Evolutionary conservation across 768 basidiomycete species (phyloP).

Genomic region (Amanita rubescens): DNA sequence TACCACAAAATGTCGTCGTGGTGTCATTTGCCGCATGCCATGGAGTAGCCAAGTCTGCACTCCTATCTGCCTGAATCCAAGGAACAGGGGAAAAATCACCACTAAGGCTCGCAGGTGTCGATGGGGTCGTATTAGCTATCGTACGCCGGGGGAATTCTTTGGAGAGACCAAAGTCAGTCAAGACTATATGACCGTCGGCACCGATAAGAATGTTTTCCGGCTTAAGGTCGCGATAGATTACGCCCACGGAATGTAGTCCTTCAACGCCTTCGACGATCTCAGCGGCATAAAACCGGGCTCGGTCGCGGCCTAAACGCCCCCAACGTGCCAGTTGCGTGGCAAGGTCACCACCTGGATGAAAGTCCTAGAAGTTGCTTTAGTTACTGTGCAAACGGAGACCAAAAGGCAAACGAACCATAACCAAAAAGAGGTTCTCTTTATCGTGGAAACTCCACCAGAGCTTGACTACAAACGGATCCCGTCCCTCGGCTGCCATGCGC

Average conservation of each 20-base stretch:
- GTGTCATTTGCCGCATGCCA: slow-evolving; percentile 61
- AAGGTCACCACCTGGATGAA: slow-evolving; percentile 93
- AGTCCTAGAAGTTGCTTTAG: slow-evolving; percentile 48
- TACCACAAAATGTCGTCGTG: slow-evolving; percentile 88
- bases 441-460: slow-evolving; percentile 98
- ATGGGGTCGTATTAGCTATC: slow-evolving; percentile 39
- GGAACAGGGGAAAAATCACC: slow-evolving; percentile 51
- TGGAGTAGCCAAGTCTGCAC: slow-evolving; percentile 42
- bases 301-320: slow-evolving; percentile 88
- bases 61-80: slow-evolving; percentile 69
- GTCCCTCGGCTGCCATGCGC: slow-evolving; percentile 82
- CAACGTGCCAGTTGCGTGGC: slow-evolving; percentile 96
- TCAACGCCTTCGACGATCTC: slow-evolving; percentile 97
- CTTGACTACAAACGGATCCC: slow-evolving; percentile 92
- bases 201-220: slow-evolving; percentile 96
- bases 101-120: slow-evolving; percentile 46
- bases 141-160: slow-evolving; percentile 75
- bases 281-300: slow-evolving; percentile 94
- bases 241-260: slow-evolving; percentile 87
- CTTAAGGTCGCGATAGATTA: slow-evolving; percentile 96
- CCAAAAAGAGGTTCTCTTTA: slow-evolving; percentile 93
- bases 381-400: slow-evolving; percentile 5
- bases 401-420: slow-evolving; percentile 58
- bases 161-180: slow-evolving; percentile 95
- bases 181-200: slow-evolving; percentile 88